A percentile compares a stretch with the other conserved stretches of the same genome.
phyloP scores from a whole-genome alignment of 2,329 filamentous ascomycete species.

The Akanthomyces muscarius region DNA sequence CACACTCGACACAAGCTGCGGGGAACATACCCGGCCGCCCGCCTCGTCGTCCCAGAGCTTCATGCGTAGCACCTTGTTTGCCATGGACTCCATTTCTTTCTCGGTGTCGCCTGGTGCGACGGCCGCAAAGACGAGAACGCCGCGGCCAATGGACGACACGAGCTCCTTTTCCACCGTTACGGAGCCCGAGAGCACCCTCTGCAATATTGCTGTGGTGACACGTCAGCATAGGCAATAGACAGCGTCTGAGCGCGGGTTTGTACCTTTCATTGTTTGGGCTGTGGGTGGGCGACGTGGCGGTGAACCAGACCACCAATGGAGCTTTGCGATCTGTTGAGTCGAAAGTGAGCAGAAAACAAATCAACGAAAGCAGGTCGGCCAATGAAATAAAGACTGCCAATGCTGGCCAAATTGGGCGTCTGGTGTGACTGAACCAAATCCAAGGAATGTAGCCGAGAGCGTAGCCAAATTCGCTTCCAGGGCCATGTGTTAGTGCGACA shows the following conservation, averaged over 20 bases:
- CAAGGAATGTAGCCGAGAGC: neutral
- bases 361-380: neutral
- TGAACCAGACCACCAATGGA: neutral
- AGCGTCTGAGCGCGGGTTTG: neutral
- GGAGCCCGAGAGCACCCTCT: slow-evolving; percentile 90
- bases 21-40: slow-evolving; percentile 55
- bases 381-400: neutral
- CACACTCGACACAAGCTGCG: slow-evolving; percentile 18
- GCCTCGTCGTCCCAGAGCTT: slow-evolving; percentile 85
- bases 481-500: neutral
- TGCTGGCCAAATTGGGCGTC: neutral
- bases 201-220: slow-evolving; percentile 67
- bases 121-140: slow-evolving; percentile 85
- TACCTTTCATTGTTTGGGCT: slow-evolving; percentile 12
- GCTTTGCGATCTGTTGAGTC: neutral
- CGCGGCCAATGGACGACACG: slow-evolving; percentile 86
- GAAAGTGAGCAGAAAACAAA: neutral
- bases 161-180: slow-evolving; percentile 90
- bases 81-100: slow-evolving; percentile 80
- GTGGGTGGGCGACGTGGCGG: neutral
- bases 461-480: neutral
- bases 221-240: slow-evolving; percentile 19
- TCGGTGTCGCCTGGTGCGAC: slow-evolving; percentile 86
- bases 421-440: neutral
- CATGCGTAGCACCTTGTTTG: slow-evolving; percentile 81